Base-by-base conservation (phyloP, 495 filamentous ascomycete genomes). In the Penicillium manginii region DNA sequence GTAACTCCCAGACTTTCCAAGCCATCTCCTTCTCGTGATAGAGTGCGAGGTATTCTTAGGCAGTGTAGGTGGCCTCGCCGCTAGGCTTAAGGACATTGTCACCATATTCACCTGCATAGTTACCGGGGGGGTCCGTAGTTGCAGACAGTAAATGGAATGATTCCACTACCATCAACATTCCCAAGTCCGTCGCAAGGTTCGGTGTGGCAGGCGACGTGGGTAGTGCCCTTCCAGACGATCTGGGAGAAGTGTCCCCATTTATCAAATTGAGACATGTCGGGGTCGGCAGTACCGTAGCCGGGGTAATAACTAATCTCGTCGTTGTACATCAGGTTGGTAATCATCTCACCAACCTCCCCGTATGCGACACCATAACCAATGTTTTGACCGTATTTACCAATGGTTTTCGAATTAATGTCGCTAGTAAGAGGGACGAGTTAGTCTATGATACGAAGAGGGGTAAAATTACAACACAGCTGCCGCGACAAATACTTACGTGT, bases 181-280 rank as follows among this genome's bases (percentile, higher is more conserved):
- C 68, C 67, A 52, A 85, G 67, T 58, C 62, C 69, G n/a, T 70
- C 33, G 74, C 88, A 91, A 29, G 72, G 64, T 6, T 84, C 72
- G 31, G 86, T 84, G 51, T 81, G 82, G 73, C 94, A 98, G 59
- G 91, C 94, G 37, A 98, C 79, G 35, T 81, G 66, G 15, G 73
- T 84, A 50, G 89, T 88, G 7, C 37, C 68, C 70, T 87, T 86
- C 94, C 94, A 98, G 37, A 98, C 83, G 22, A 97, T 80, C 78
- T 96, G 91, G n/a, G 89, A 84, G 80, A 91, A 91, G 73, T 98
- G 93, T 56, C 93, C 91, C 85, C 88, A 94, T 32, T 67, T 54
- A 33, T 87, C 77, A 73, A 92, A 91, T 71, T 81, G 70, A 62
- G 66, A 58, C 82, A 86, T 87, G 67, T 83, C 74, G 8, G 81